A percentile compares a stretch with the other conserved stretches of the same genome.
Evolutionary conservation across 371 early-diverging fungal species (phyloP).

Genomic region (Apophysomyces trapeziformis): DNA sequence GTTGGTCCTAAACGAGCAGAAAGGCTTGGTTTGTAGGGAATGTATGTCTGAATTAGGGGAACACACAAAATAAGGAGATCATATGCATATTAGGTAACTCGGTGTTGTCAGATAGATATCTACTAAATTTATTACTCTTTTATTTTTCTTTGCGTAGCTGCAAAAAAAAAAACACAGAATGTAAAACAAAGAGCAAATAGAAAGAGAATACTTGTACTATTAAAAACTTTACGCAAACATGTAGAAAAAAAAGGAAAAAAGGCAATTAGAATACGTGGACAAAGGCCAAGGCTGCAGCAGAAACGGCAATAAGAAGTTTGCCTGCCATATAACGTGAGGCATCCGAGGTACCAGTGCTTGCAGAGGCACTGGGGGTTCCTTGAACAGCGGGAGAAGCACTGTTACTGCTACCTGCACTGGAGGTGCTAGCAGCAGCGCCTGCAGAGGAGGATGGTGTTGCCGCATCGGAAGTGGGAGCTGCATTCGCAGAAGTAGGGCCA

Average conservation of each 20-base stretch:
- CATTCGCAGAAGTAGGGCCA: not conserved
- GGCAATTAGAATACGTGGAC: not conserved
- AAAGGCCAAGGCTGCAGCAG: not conserved
- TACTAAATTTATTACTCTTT: not conserved
- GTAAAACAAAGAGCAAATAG: not conserved
- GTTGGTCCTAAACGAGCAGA: no score
- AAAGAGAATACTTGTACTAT: slow-evolving; percentile 5
- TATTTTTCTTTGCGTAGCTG: not conserved
- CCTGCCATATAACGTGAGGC: not conserved
- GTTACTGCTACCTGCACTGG: not conserved
- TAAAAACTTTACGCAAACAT: slow-evolving; percentile 5
- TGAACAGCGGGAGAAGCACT: not conserved
- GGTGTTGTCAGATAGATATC: no score
- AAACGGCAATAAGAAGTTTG: not conserved
- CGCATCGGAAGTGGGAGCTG: not conserved
- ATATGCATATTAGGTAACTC: no score
- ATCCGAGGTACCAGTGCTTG: not conserved
- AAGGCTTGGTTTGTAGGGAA: no score
- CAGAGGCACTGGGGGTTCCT: not conserved
- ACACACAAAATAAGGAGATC: no score
- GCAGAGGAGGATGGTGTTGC: not conserved
- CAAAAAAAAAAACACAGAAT: not conserved
- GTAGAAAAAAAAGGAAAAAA: not conserved
- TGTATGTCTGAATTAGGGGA: no score
- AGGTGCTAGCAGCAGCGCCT: not conserved